These are phyloP conservation scores for Sugiyamaella marilandica DNA, from an alignment of 805 yeast genomes.

Conservation along the genomic window DNA sequence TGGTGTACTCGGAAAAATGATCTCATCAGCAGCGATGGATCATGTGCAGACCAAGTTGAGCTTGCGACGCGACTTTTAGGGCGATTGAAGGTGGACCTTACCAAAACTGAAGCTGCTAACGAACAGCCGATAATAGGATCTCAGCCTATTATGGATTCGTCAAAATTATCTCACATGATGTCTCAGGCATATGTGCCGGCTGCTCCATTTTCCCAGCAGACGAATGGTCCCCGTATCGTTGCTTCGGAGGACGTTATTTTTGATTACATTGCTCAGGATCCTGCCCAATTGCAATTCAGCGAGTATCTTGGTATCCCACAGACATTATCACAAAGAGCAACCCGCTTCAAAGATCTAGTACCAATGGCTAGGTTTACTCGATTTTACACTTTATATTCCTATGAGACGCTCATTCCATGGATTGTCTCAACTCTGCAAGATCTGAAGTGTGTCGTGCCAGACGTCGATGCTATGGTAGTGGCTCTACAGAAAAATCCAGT, in stretches of 20 bases:
- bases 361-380: constrained; percentile 47
- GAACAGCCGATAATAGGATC: constrained; percentile 5
- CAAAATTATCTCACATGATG: background rate
- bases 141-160: constrained; percentile 9
- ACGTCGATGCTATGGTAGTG: constrained; percentile 17
- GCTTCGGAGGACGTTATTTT: constrained; percentile 13
- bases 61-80: constrained; percentile 49
- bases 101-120: constrained; percentile 1
- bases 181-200: background rate
- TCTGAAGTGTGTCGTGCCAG: constrained; percentile 37
- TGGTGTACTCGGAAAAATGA: constrained; percentile 49
- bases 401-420: constrained; percentile 41
- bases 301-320: constrained; percentile 12
- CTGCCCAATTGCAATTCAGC: constrained; percentile 46
- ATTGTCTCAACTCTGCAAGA: constrained; percentile 41
- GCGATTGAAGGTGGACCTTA: constrained; percentile 43
- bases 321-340: constrained; percentile 20
- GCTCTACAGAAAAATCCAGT: constrained; percentile 7
- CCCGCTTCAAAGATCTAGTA: constrained; percentile 21
- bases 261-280: constrained; percentile 44
- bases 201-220: constrained; percentile 11
- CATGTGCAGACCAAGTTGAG: constrained; percentile 49
- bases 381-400: constrained; percentile 44
- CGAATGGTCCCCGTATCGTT: constrained; percentile 24
- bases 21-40: constrained; percentile 43